Percentiles rank a stretch among this genome's conserved stretches.
These are phyloP conservation scores for Fraxinus pennsylvanica DNA, from an alignment of 257 asterid genomes.

Conservation along the genomic window DNA sequence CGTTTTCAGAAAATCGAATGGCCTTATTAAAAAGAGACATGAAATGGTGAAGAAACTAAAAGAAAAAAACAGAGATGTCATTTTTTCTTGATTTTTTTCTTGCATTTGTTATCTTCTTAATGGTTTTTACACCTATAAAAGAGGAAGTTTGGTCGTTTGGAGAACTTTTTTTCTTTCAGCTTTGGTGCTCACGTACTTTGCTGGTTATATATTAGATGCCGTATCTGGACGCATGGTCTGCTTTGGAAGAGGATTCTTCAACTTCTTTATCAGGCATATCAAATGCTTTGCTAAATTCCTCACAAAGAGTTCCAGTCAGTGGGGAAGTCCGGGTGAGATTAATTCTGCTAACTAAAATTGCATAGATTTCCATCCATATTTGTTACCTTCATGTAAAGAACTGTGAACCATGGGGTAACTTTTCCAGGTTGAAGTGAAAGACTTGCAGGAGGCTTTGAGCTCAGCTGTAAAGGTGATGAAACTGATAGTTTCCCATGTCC, in stretches of 20 bases:
- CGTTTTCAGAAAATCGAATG: background rate
- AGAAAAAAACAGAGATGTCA: background rate
- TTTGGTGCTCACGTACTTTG: background rate
- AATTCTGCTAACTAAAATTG: slow-evolving; percentile 4
- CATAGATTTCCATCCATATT: background rate
- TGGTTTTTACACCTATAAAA: background rate
- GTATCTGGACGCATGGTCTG: slow-evolving; percentile 71
- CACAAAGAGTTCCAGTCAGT: slow-evolving; percentile 64
- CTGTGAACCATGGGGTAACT: slow-evolving; percentile 8
- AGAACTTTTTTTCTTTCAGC: background rate
- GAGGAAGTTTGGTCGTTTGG: background rate
- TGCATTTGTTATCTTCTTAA: background rate
- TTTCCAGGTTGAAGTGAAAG: slow-evolving; percentile 43
- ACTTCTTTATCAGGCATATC: slow-evolving; percentile 49
- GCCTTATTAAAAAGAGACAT: background rate
- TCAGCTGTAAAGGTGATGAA: slow-evolving; percentile 56
- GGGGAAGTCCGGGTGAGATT: slow-evolving; percentile 55
- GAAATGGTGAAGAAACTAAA: background rate
- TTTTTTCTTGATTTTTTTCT: background rate
- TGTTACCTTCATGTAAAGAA: slow-evolving; percentile 1
- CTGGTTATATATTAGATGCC: slow-evolving; percentile 46
- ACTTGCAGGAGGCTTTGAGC: slow-evolving; percentile 48
- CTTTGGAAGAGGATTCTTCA: slow-evolving; percentile 58
- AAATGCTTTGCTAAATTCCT: slow-evolving; percentile 58
- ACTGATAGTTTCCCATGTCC: slow-evolving; percentile 34